A percentile compares a stretch with the other conserved stretches of the same genome.
These are phyloP conservation scores for Cinnamomum micranthum DNA, from an alignment of 164 flowering plant genomes.

Conservation along the genomic window DNA sequence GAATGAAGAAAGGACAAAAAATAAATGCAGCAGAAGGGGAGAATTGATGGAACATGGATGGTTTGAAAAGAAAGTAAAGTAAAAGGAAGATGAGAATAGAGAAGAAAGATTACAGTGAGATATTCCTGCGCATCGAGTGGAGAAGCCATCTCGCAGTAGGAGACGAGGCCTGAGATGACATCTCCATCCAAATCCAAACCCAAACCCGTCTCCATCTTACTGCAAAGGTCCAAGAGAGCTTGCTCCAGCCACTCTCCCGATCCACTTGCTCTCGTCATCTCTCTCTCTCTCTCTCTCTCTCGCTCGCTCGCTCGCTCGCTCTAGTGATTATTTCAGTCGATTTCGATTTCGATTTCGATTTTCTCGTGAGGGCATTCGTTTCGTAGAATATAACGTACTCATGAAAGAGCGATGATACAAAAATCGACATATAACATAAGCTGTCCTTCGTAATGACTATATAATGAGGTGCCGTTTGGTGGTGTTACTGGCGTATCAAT, in stretches of 20 bases:
- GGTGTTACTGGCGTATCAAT: no score
- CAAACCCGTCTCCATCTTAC: constrained; percentile 30
- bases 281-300: neutral
- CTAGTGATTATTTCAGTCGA: no score
- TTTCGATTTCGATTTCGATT: no score
- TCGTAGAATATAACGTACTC: no score
- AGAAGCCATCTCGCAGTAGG: constrained; percentile 82
- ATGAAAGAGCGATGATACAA: no score
- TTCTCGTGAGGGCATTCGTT: no score
- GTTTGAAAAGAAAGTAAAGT: neutral
- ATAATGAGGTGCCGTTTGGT: no score
- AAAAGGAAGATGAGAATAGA: neutral
- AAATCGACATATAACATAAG: no score
- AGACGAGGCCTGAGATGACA: constrained; percentile 81
- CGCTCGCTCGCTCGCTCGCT: no score
- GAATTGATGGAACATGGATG: neutral
- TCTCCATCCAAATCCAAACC: constrained; percentile 52
- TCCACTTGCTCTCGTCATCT: neutral
- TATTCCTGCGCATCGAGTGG: constrained; percentile 90
- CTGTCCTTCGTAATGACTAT: no score
- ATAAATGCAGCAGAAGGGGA: no score
- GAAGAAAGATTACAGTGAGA: constrained; percentile 52
- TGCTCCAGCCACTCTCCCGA: constrained; percentile 82
- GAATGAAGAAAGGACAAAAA: neutral
- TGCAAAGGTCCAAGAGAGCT: constrained; percentile 65